phyloP scores from a whole-genome alignment of 2,329 filamentous ascomycete species.

The Colletotrichum sp. region DNA sequence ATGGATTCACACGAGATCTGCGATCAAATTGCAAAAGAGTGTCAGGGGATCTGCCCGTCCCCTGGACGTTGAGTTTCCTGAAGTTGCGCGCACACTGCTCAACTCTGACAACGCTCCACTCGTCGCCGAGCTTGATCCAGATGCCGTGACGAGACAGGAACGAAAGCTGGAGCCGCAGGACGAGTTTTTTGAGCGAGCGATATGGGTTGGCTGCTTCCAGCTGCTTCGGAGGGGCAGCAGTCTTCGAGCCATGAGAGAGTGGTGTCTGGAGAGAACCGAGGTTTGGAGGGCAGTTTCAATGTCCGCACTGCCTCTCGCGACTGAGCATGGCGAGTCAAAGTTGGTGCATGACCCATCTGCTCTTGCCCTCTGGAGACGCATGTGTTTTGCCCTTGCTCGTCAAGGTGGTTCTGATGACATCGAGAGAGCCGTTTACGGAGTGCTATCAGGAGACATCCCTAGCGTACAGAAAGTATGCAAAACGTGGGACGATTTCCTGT shows the following conservation, averaged over 20 bases:
- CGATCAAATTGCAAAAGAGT: conserved; percentile 89
- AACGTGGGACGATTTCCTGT: conserved; percentile 86
- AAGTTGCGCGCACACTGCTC: conserved; percentile 58
- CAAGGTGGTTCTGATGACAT: conserved; percentile 74
- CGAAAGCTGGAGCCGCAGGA: conserved; percentile 81
- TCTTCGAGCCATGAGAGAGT: conserved; percentile 76
- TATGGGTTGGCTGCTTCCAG: conserved; percentile 95
- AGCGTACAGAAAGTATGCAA: conserved; percentile 79
- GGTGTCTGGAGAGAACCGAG: conserved; percentile 86
- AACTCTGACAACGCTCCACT: conserved; percentile 67
- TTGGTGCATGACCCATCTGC: conserved; percentile 48
- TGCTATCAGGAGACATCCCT: conserved; percentile 83
- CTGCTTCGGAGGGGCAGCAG: conserved; percentile 85
- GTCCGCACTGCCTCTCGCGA: conserved; percentile 70
- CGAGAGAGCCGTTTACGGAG: conserved; percentile 87
- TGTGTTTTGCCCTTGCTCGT: conserved; percentile 74
- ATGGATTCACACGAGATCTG: conserved; percentile 89
- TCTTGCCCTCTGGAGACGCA: conserved; percentile 74
- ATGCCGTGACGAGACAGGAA: conserved; percentile 81
- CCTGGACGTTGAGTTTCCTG: conserved; percentile 65
- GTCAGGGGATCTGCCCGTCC: conserved; percentile 45
- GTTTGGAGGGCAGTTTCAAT: conserved; percentile 87
- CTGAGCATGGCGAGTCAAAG: conserved; percentile 40
- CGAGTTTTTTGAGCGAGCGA: conserved; percentile 84
- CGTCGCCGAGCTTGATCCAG: conserved; percentile 89